phyloP scores from a whole-genome alignment of 768 basidiomycete genomes.

The Astraeus odoratus region DNA sequence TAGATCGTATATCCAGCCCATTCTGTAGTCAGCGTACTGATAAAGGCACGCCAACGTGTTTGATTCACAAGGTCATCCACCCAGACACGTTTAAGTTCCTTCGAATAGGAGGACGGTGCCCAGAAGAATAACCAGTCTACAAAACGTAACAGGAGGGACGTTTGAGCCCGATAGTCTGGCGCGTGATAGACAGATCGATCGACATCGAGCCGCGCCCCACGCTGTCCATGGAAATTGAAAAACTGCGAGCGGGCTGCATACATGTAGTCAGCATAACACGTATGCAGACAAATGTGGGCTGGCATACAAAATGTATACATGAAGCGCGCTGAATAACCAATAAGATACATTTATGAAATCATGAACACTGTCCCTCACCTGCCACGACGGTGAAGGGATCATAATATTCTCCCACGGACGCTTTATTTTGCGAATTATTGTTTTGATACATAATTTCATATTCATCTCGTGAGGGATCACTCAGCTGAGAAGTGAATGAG shows the following conservation, averaged over 20 bases:
- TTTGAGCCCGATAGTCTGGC: conserved; percentile 2
- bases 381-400: conserved; percentile 5
- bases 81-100: conserved; percentile 35
- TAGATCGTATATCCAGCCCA: conserved; percentile 46
- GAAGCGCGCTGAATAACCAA: conserved; percentile 3
- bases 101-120: conserved; percentile 38
- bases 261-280: not conserved
- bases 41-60: conserved; percentile 34
- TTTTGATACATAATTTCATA: no score
- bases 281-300: not conserved
- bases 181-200: conserved; percentile 20
- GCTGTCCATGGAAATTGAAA: conserved; percentile 32
- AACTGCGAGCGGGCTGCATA: conserved; percentile 22
- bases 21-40: conserved; percentile 35
- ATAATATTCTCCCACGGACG: conserved; percentile 1
- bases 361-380: not conserved
- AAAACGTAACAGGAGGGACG: conserved; percentile 30
- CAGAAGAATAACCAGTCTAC: conserved; percentile 37
- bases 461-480: not conserved
- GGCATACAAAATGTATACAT: conserved; percentile 6
- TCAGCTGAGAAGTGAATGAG: not conserved
- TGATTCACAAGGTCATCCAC: conserved; percentile 38
- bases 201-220: conserved; percentile 27
- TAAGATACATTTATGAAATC: not conserved
- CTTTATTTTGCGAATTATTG: no score